Base-by-base conservation (phyloP, 306 rosid genomes). In the Vigna unguiculata region DNA sequence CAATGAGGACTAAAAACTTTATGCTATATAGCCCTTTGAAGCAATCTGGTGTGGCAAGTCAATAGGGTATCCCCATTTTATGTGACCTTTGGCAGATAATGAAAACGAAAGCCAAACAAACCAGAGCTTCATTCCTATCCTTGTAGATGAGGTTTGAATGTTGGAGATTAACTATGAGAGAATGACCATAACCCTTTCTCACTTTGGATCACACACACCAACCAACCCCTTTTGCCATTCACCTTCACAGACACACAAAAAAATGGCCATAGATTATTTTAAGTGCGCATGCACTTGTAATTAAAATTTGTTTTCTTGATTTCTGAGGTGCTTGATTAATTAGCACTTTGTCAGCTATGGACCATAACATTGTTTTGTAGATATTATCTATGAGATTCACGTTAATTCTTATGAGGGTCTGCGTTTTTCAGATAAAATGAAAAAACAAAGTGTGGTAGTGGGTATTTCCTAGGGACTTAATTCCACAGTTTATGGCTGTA, bases 81-180 rank as follows among this genome's bases (percentile, higher is more conserved):
- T 68, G 86, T 68, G 63, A 78, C 60, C 1, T 49, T 1, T 32
- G 60, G 69, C 45, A 71, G 93, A 91, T 88, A 86, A 90, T 40
- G 98, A 94, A 86, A 90, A 73, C 32, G 97, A 95, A 82, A 86
- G 89, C 79, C 55, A 60, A 76, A 7, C 82, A 43, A 85, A 90
- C 38, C 83, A 89, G 86, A 88, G 88, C 95, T 90, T 90, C 93
- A 85, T 76, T 85, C 91, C 91, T 85, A 77, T 82, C 85, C 74
- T 89, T 81, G 53, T 20, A 69, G 99, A 92, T 90, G 75, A 92
- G 97, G 91, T 78, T 89, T 90, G 88, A 73, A 83, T 73, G 96
- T 61, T 86, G 87, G 85, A 85, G 88, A 88, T 86, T 54, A 48
- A 82, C 76, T 40, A 45, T 6, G 17, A 71, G 58, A 81, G 64